Evolutionary conservation across 2,329 filamentous ascomycete species (phyloP).

Genomic region (Colletotrichum agaves): DNA sequence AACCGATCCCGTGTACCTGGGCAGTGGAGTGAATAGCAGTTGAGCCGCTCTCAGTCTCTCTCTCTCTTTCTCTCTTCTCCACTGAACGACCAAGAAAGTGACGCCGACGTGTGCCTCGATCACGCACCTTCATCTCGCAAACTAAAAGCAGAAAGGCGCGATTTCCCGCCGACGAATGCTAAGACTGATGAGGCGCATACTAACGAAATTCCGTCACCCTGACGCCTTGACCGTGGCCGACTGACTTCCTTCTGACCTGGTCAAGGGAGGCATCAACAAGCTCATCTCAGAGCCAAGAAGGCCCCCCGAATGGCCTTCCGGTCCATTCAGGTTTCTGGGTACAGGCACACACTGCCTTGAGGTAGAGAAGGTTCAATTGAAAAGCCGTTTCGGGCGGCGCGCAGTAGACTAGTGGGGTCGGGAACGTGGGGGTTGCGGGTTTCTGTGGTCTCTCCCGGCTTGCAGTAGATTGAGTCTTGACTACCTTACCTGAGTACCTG

Average conservation of each 20-base stretch:
- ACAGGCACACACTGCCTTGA: not conserved
- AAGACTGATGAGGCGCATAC: slow-evolving; percentile 16
- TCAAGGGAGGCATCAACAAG: slow-evolving; percentile 16
- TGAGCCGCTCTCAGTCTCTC: slow-evolving; percentile 26
- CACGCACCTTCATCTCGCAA: not conserved
- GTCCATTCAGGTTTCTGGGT: no score
- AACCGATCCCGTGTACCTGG: slow-evolving; percentile 26
- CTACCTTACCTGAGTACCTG: not conserved
- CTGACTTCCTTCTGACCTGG: slow-evolving; percentile 2
- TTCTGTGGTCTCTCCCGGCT: not conserved
- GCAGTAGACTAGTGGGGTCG: slow-evolving; percentile 25
- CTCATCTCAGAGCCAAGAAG: slow-evolving; percentile 15
- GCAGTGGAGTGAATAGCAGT: not conserved
- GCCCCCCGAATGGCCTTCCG: no score
- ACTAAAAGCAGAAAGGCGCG: slow-evolving; percentile 2
- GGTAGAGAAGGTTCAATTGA: slow-evolving; percentile 20
- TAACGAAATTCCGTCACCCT: slow-evolving; percentile 28
- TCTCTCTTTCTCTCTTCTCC: not conserved
- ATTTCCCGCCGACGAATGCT: slow-evolving; percentile 6
- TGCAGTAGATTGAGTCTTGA: not conserved
- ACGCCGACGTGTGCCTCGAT: not conserved
- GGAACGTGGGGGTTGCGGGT: slow-evolving; percentile 31
- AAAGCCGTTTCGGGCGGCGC: slow-evolving; percentile 27
- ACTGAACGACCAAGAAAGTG: not conserved
- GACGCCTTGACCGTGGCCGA: slow-evolving; percentile 15